Percentiles rank a stretch among this genome's conserved stretches.
These are phyloP conservation scores for Gossypium ekmanianum DNA, from an alignment of 345 rosid species.

Conservation along the genomic window DNA sequence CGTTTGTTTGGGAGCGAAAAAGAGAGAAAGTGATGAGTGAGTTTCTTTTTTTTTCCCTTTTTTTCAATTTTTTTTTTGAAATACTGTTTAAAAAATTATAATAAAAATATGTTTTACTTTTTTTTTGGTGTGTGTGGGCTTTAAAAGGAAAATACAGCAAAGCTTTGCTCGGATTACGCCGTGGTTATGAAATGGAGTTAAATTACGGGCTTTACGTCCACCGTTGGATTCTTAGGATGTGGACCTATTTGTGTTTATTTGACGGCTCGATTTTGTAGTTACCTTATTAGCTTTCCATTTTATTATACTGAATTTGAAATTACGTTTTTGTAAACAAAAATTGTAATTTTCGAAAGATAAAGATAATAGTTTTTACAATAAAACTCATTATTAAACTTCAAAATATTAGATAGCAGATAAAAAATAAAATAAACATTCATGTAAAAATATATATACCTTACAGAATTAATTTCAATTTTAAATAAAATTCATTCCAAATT, in stretches of 20 bases:
- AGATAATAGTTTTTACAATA: too few species aligned
- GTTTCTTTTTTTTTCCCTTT: not conserved
- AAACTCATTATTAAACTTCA: too few species aligned
- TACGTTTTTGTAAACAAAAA: not conserved
- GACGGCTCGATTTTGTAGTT: conserved; percentile 19
- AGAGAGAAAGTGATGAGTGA: not conserved
- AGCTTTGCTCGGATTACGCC: conserved; percentile 34
- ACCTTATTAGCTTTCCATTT: not conserved
- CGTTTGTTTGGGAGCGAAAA: conserved; percentile 8
- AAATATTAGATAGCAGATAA: too few species aligned
- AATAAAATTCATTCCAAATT: too few species aligned
- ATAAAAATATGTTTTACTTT: too few species aligned
- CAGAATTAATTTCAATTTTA: too few species aligned
- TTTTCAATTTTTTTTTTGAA: too few species aligned
- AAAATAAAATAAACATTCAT: too few species aligned
- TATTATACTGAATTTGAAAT: not conserved
- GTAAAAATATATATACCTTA: too few species aligned
- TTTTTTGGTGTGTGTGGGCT: conserved; percentile 1
- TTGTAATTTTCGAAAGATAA: not conserved
- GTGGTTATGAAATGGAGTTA: conserved; percentile 30
- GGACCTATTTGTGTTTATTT: conserved; percentile 12
- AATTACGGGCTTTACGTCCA: conserved; percentile 21
- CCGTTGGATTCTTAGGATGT: conserved; percentile 12
- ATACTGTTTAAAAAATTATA: too few species aligned
- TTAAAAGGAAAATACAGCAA: conserved; percentile 30